Evolutionary conservation across 331 rosid species (phyloP).

Genomic region (Cydonia oblonga): DNA sequence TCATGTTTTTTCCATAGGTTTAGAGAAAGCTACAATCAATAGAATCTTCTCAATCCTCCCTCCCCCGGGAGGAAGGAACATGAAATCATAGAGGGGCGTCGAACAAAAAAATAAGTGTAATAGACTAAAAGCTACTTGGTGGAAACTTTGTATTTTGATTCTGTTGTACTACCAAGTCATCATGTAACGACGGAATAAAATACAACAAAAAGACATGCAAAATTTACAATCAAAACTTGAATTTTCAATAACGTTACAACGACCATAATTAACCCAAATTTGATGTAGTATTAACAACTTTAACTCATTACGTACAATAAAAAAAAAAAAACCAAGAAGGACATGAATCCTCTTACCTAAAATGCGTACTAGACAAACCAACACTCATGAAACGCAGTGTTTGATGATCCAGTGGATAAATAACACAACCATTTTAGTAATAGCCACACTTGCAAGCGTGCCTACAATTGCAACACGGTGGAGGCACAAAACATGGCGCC

Average conservation of each 20-base stretch:
- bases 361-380: not conserved
- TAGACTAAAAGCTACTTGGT: not conserved
- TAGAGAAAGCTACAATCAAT: not conserved
- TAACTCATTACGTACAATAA: not conserved
- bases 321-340: not conserved
- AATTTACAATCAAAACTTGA: not conserved
- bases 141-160: not conserved
- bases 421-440: not conserved
- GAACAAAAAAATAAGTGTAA: not conserved
- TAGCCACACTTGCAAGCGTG: constrained; percentile 30
- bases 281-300: not conserved
- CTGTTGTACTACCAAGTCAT: not conserved
- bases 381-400: not conserved
- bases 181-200: not conserved
- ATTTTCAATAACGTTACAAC: not conserved
- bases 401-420: too few relatives aligned
- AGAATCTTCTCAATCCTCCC: not conserved
- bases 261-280: not conserved
- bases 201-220: not conserved
- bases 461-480: constrained; percentile 6
- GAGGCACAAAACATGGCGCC: constrained; percentile 20
- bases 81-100: not conserved
- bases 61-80: not conserved
- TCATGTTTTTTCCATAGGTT: not conserved
- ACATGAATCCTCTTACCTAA: not conserved